These are phyloP conservation scores for Ceratocystis ficicola DNA, from an alignment of 2,329 filamentous ascomycete species.

Conservation along the genomic window DNA sequence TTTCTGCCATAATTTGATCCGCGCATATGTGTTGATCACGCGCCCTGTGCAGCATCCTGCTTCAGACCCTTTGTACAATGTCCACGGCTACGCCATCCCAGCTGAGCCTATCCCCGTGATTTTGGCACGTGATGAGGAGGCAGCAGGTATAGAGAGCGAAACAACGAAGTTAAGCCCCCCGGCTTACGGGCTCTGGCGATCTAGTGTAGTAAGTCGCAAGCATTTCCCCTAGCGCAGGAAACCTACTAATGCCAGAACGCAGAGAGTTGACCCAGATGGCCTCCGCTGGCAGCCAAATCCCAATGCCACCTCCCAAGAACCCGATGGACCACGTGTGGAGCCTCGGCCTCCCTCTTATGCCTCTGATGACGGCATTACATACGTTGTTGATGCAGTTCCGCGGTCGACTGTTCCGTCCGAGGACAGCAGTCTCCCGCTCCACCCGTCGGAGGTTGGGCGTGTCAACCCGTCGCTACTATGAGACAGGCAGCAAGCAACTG, in stretches of 20 bases:
- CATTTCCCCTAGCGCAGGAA: background rate
- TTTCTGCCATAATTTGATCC: constrained; percentile 67
- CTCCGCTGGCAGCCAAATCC: constrained; percentile 67
- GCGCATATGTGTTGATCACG: constrained; percentile 55
- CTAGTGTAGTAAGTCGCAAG: constrained; percentile 56
- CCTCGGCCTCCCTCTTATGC: constrained; percentile 60
- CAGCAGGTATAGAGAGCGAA: constrained; percentile 43
- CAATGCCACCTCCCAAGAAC: constrained; percentile 22
- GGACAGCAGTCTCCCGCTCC: constrained; percentile 35
- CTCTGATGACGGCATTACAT: constrained; percentile 62
- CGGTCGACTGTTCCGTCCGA: constrained; percentile 42
- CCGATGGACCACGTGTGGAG: constrained; percentile 26
- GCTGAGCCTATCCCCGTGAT: constrained; percentile 63
- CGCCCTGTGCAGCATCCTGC: constrained; percentile 30
- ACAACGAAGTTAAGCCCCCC: constrained; percentile 54
- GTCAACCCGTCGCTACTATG: constrained; percentile 1
- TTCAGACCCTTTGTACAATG: constrained; percentile 37
- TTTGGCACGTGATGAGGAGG: constrained; percentile 62
- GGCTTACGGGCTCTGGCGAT: constrained; percentile 74
- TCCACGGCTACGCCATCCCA: constrained; percentile 58
- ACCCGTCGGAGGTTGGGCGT: constrained; percentile 38
- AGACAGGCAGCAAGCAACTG: background rate
- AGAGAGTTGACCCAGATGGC: constrained; percentile 68
- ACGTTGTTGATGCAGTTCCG: constrained; percentile 56
- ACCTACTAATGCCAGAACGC: constrained; percentile 8